phyloP scores from a whole-genome alignment of 2,329 filamentous ascomycete species.

The Arachnopeziza araneosa region DNA sequence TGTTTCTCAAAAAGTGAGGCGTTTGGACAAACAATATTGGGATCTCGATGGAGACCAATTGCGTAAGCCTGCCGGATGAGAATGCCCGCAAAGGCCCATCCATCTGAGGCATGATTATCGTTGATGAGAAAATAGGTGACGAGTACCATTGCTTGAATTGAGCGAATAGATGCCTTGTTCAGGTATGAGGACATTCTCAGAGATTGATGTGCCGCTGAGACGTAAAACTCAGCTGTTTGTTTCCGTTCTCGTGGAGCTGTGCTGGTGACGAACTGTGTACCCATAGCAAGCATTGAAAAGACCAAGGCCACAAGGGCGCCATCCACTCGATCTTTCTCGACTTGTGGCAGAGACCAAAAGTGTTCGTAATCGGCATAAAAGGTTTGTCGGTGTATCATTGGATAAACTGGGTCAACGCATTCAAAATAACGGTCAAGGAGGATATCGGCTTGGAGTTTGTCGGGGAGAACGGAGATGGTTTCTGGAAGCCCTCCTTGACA shows the following conservation, averaged over 20 bases:
- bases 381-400: conserved; percentile 69
- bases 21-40: conserved; percentile 64
- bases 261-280: conserved; percentile 68
- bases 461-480: conserved; percentile 69
- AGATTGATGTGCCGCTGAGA: conserved; percentile 73
- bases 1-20: conserved; percentile 69
- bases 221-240: conserved; percentile 76
- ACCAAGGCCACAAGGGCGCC: conserved; percentile 66
- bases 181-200: conserved; percentile 71
- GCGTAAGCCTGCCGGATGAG: conserved; percentile 73
- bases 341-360: conserved; percentile 60
- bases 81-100: conserved; percentile 76
- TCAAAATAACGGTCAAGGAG: conserved; percentile 60
- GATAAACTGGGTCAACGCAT: conserved; percentile 73
- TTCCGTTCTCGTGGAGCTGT: conserved; percentile 55
- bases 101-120: conserved; percentile 77
- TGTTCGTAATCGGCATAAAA: conserved; percentile 75
- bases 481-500: conserved; percentile 69
- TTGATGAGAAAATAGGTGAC: conserved; percentile 81
- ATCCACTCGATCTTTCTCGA: conserved; percentile 57
- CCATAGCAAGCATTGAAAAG: conserved; percentile 72
- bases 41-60: conserved; percentile 75
- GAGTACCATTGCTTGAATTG: conserved; percentile 77
- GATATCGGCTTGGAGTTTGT: conserved; percentile 70
- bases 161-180: conserved; percentile 65